Evolutionary conservation across 768 basidiomycete genomes (phyloP), one percentile per base, ranked within the genome.

Genomic region (Termitomyces titanicus): DNA sequence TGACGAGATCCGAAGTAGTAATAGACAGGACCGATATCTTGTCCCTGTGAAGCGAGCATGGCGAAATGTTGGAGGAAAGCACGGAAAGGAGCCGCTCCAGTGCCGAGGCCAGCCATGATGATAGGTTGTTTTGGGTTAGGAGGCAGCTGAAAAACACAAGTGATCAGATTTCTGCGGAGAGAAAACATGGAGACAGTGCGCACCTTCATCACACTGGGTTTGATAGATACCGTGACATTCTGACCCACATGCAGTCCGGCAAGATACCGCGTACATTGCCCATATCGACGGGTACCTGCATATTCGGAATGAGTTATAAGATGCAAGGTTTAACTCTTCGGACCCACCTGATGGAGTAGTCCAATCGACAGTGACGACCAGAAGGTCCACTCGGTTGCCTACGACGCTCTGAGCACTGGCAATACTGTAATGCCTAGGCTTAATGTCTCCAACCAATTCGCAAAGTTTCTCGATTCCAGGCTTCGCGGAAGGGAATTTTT

Each of bases 1-100:
- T 98, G 89, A 54, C 97, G 92, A 54, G 96, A 94, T 53, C 97
- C 97, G 68, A 99, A 99, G 79, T 99, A 99, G 78, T 99, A 98
- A 69, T 98, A 88, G 10, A 93, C 82, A 2, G 96, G 96, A 0
- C 97, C 97, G 55, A 97, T 84, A 48, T 88, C 79, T 60, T 87
- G 74, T 25, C 89, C 88, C 66, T 91, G 86, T 29, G 84, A 71
- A 29, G 81, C 78, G 54, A 94, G 86, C 81, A 79, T 84, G 7
- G 93, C 94, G 54, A 96, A 87, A 71, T 99, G 86, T 70, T 99
- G 97, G 57, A 98, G 84, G 82, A 98, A 99, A 7, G 97, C 97
- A 55, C 97, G 92, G 89, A 99, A 99, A 22, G 97, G 97, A 11
- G 97, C 97, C 9, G 94, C 97, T 53, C 96, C 97, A 3, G 97